phyloP scores from a whole-genome alignment of 2,329 filamentous ascomycete genomes.

The Fusarium udum region DNA sequence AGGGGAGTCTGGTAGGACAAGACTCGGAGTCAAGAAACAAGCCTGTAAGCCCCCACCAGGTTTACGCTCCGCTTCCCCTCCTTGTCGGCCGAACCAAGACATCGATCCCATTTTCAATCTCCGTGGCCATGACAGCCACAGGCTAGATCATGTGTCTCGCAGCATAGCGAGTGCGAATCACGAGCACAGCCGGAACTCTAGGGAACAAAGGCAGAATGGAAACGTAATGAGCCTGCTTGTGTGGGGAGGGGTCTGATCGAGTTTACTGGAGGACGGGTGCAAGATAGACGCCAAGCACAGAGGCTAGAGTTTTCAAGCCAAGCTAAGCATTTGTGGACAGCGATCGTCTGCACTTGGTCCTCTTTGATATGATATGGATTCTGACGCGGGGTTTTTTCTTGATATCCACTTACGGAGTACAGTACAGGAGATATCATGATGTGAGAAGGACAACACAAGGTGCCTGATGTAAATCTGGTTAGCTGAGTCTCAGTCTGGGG shows the following conservation, averaged over 20 bases:
- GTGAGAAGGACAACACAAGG: conserved; percentile 31
- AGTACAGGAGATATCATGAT: conserved; percentile 24
- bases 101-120: conserved; percentile 21
- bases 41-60: conserved; percentile 22
- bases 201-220: conserved; percentile 6
- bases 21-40: neutral
- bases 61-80: conserved; percentile 32
- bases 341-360: conserved; percentile 31
- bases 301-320: conserved; percentile 22
- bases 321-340: conserved; percentile 31
- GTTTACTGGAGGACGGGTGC: conserved; percentile 10
- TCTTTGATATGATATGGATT: conserved; percentile 24
- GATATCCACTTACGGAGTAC: conserved; percentile 22
- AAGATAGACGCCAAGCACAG: conserved; percentile 28
- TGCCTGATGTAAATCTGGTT: conserved; percentile 28
- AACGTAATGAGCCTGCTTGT: conserved; percentile 36
- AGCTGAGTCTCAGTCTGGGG: conserved; percentile 32
- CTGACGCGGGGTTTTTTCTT: conserved; percentile 34
- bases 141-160: neutral
- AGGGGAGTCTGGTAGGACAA: conserved; percentile 28
- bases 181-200: neutral
- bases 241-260: conserved; percentile 17
- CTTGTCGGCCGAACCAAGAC: conserved; percentile 35
- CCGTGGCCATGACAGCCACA: conserved; percentile 1
- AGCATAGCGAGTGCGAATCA: conserved; percentile 1